phyloP scores from a whole-genome alignment of 2,329 filamentous ascomycete species.

The Blumeria graminis region DNA sequence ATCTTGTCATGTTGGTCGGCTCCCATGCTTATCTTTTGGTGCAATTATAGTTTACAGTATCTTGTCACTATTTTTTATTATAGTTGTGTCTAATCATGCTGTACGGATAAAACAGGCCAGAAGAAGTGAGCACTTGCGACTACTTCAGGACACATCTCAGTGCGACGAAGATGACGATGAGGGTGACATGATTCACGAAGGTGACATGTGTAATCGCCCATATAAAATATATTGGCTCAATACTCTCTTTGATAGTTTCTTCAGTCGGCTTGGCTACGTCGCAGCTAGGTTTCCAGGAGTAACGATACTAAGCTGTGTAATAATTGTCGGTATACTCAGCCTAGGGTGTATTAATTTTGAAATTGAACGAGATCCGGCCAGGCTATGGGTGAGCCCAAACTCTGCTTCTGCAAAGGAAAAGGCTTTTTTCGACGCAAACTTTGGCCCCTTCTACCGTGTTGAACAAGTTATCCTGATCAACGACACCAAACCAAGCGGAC shows the following conservation, averaged over 20 bases:
- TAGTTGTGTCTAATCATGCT: conserved; percentile 48
- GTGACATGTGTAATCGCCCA: conserved; percentile 55
- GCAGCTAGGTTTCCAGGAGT: conserved; percentile 67
- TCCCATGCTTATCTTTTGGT: conserved; percentile 87
- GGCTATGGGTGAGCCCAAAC: conserved; percentile 87
- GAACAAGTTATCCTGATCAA: conserved; percentile 91
- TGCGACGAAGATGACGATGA: conserved; percentile 81
- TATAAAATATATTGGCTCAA: conserved; percentile 66
- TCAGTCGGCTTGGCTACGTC: conserved; percentile 54
- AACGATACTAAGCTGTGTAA: conserved; percentile 53
- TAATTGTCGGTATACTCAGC: conserved; percentile 57
- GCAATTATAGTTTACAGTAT: conserved; percentile 70
- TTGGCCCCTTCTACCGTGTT: conserved; percentile 86
- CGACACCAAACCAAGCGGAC: conserved; percentile 38
- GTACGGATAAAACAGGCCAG: conserved; percentile 50
- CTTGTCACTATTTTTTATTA: conserved; percentile 39
- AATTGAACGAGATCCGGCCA: conserved; percentile 75
- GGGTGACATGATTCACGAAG: conserved; percentile 55
- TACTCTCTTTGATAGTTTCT: conserved; percentile 54
- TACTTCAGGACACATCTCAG: conserved; percentile 61
- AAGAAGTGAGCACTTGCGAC: conserved; percentile 58
- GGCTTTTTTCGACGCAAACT: conserved; percentile 74
- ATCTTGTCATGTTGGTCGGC: conserved; percentile 56
- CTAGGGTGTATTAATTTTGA: conserved; percentile 72
- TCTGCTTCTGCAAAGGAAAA: conserved; percentile 85